phyloP scores from a whole-genome alignment of 164 flowering plant species.

The Chimonanthus praecox region DNA sequence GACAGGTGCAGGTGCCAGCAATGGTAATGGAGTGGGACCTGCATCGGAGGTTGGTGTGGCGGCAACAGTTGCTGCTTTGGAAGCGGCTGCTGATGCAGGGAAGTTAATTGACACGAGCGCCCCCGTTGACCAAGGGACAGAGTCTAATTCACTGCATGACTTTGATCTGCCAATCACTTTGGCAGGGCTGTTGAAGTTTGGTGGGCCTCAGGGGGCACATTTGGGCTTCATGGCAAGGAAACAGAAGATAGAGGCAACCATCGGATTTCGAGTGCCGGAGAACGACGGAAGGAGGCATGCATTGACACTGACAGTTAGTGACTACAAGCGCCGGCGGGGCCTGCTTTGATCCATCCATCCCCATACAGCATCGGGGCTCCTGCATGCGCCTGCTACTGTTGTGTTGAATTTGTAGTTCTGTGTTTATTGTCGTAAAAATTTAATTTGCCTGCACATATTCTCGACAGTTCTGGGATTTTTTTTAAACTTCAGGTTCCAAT shows the following conservation, averaged over 20 bases:
- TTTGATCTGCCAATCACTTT: constrained; percentile 83
- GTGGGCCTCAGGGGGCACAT: constrained; percentile 73
- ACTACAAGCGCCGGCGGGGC: constrained; percentile 90
- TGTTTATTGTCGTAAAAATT: no score
- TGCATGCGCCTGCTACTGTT: no score
- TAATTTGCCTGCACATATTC: no score
- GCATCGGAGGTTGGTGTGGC: constrained; percentile 33
- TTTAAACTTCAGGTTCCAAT: no score
- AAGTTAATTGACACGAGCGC: constrained; percentile 90
- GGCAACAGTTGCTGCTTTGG: constrained; percentile 77
- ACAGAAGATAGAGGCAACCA: constrained; percentile 77
- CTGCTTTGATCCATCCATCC: constrained; percentile 44
- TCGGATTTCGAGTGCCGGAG: constrained; percentile 70
- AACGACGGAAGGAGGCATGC: constrained; percentile 88
- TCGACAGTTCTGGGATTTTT: no score
- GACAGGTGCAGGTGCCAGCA: constrained; percentile 13
- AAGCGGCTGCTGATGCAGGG: constrained; percentile 93
- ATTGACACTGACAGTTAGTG: constrained; percentile 69
- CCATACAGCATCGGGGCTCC: not conserved
- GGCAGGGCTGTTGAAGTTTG: constrained; percentile 59
- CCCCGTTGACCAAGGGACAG: constrained; percentile 89
- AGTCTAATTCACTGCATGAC: constrained; percentile 57
- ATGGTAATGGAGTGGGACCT: constrained; percentile 10
- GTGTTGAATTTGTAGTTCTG: no score
- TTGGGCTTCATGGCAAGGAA: constrained; percentile 86